Evolutionary conservation across 2,329 filamentous ascomycete species (phyloP).

Genomic region (Hypoxylon sp.): DNA sequence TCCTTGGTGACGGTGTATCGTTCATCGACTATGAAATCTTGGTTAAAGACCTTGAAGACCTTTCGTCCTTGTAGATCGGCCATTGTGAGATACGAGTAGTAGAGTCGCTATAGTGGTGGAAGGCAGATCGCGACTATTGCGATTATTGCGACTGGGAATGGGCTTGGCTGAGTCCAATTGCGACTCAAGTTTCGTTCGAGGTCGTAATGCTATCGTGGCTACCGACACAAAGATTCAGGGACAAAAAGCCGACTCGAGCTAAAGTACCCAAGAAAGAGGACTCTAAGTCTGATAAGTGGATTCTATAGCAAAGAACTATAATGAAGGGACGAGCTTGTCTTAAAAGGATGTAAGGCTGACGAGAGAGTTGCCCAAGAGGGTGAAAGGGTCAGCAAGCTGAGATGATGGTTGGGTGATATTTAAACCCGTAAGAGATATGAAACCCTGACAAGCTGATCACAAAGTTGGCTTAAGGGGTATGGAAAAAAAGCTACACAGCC

Average conservation of each 20-base stretch:
- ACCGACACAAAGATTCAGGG: constrained; percentile 21
- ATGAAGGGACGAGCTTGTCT: constrained; percentile 9
- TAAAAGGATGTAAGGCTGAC: constrained; percentile 27
- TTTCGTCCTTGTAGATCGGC: constrained; percentile 64
- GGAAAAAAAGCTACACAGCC: constrained; percentile 20
- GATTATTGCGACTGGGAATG: constrained; percentile 19
- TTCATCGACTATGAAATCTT: constrained; percentile 98
- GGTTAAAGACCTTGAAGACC: constrained; percentile 99
- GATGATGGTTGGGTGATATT: constrained; percentile 29
- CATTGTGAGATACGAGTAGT: constrained; percentile 41
- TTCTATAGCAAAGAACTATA: constrained; percentile 30
- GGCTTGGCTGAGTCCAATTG: constrained; percentile 11
- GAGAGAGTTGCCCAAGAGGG: constrained; percentile 11
- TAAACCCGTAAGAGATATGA: constrained; percentile 6
- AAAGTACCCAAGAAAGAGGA: background rate
- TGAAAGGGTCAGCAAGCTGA: constrained; percentile 22
- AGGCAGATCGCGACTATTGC: constrained; percentile 4
- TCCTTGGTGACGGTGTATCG: constrained; percentile 99
- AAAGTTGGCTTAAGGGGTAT: constrained; percentile 13
- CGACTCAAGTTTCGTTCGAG: constrained; percentile 25
- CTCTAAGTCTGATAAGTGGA: constrained; percentile 4
- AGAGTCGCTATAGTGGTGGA: constrained; percentile 5
- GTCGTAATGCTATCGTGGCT: constrained; percentile 6
- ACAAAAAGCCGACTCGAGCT: constrained; percentile 6
- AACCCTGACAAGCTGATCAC: constrained; percentile 8